Base-by-base conservation (phyloP, 495 filamentous ascomycete genomes). In the Cercophora samala region DNA sequence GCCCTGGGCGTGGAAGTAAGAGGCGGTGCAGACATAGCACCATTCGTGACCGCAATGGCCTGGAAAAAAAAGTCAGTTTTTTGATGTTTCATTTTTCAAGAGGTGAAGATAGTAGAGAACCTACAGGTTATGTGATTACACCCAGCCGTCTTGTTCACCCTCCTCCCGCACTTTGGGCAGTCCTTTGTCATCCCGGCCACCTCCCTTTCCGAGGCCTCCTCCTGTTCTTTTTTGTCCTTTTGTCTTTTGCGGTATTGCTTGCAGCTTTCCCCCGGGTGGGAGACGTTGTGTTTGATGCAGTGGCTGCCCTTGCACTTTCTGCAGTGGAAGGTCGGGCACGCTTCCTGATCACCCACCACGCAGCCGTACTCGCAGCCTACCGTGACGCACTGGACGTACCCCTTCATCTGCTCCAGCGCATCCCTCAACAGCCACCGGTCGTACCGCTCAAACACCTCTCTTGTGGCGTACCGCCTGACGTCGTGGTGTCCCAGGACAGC, bases 121-220 rank as follows among this genome's bases (percentile, higher is more conserved):
- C 73, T 68, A 80, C 81, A 82, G 0, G 74, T 80, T 19, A 85
- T 79, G 67, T 85, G 79, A 42, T 86, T 82, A 62, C 82, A 84
- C 1, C 84, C 84, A 1, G 68, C 71, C n/a, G 66, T 76, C 59
- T 80, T 81, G 62, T 78, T 65, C 2, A 82, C 74, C n/a, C 73
- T 75, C 58, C 70, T 78, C 37, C 80, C 75, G 68, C 83, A 85
- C 29, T 71, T 67, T 0, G 84, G 82, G 51, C 83, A 85, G 2
- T 81, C 73, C 69, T 78, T 79, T 5, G 77, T 72, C 4, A 69
- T 75, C 54, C 77, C 74, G 56, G 73, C 74, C 32, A 79, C 70
- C 32, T 73, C 69, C n/a, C 74, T 68, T 69, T 81, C 79, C 4
- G 79, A 79, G 1, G 74, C 76, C 71, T 73, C 70, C 26, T 76